These are phyloP conservation scores for Mallotus nudiflorus DNA, from an alignment of 345 rosid species.

Conservation along the genomic window DNA sequence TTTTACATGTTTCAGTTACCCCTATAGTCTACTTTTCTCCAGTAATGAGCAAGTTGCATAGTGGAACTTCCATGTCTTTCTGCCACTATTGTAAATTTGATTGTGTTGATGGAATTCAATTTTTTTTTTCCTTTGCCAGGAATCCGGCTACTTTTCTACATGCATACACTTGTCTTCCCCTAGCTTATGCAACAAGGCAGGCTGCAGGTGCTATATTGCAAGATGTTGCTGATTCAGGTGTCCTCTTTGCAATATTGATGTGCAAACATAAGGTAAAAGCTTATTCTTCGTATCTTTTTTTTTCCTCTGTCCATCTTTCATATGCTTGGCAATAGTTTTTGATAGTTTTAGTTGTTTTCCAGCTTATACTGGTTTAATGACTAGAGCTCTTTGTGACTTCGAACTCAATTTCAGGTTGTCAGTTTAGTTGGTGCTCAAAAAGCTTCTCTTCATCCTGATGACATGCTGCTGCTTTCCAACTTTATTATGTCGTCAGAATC, in stretches of 20 bases:
- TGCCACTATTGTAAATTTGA: background rate
- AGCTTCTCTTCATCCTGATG: constrained; percentile 98
- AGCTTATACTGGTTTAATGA: too few relatives aligned
- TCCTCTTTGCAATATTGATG: constrained; percentile 79
- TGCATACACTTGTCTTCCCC: constrained; percentile 98
- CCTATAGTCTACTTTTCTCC: background rate
- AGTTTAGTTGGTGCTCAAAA: constrained; percentile 97
- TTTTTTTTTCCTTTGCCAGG: constrained; percentile 42
- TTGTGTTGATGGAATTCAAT: constrained; percentile 11
- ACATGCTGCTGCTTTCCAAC: constrained; percentile 88
- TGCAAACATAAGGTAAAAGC: constrained; percentile 71
- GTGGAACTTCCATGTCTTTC: background rate
- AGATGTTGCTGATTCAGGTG: constrained; percentile 88
- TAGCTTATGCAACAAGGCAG: constrained; percentile 72
- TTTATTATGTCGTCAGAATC: constrained; percentile 92
- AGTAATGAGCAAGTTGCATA: background rate
- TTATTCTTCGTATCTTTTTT: constrained; percentile 1
- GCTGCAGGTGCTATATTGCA: constrained; percentile 89
- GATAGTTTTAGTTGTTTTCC: background rate
- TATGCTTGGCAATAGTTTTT: background rate
- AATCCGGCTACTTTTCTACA: constrained; percentile 93
- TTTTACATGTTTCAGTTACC: background rate
- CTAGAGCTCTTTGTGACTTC: constrained; percentile 16
- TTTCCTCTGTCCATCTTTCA: background rate
- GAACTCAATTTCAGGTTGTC: constrained; percentile 62